These are phyloP conservation scores for Hibiscus tridactylites DNA, from an alignment of 345 rosid species.

Conservation along the genomic window DNA sequence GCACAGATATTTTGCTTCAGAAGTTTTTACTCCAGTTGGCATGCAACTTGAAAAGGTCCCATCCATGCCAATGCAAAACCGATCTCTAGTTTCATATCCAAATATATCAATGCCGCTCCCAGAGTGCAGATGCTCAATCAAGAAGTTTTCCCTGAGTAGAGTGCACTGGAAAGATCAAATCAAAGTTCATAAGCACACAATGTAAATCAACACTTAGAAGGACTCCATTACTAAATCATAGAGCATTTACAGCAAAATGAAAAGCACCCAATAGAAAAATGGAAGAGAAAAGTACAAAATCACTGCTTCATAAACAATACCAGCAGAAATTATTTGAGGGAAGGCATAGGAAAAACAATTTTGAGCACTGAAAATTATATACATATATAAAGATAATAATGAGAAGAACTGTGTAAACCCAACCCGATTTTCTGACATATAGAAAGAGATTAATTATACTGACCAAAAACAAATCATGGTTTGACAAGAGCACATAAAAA, in stretches of 20 bases:
- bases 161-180: constrained; percentile 85
- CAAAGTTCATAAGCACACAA: constrained; percentile 65
- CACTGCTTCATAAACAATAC: neutral
- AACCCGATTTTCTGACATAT: neutral
- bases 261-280: neutral
- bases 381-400: too few relatives aligned
- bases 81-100: constrained; percentile 22
- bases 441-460: neutral
- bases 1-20: constrained; percentile 24
- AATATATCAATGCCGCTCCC: constrained; percentile 14
- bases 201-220: neutral
- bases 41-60: constrained; percentile 11
- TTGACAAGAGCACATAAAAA: neutral
- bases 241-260: neutral
- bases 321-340: neutral
- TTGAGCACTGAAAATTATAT: neutral
- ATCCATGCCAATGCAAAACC: constrained; percentile 16
- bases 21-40: constrained; percentile 10
- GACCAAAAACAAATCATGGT: neutral
- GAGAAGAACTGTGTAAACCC: neutral
- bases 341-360: neutral
- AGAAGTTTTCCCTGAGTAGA: constrained; percentile 82
- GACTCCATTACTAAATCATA: neutral
- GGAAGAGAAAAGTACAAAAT: neutral
- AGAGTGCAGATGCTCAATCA: constrained; percentile 34